A percentile compares a stretch with the other conserved stretches of the same genome.
phyloP scores from a whole-genome alignment of 768 basidiomycete genomes.

The Boletus sp. region DNA sequence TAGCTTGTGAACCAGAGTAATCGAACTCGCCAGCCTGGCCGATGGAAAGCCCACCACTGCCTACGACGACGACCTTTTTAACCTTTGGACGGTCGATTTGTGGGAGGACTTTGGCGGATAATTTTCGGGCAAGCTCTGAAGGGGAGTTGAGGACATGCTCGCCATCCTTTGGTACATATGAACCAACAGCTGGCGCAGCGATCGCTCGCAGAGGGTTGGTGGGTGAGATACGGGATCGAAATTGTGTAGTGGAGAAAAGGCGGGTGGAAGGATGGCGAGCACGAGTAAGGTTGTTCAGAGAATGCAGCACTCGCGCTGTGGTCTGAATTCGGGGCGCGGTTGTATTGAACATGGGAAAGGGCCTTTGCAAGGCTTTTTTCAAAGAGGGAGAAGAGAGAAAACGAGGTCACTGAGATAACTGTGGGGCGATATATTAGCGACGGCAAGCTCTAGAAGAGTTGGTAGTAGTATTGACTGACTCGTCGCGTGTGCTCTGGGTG shows the following conservation, averaged over 20 bases:
- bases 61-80: slow-evolving; percentile 93
- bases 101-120: slow-evolving; percentile 93
- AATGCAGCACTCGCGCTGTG: slow-evolving; percentile 12
- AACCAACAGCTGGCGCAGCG: slow-evolving; percentile 74
- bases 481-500: slow-evolving; percentile 35
- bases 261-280: slow-evolving; percentile 34
- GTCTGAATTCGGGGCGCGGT: slow-evolving; percentile 10
- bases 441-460: background rate
- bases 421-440: slow-evolving; percentile 1
- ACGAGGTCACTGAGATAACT: slow-evolving; percentile 34
- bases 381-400: slow-evolving; percentile 25
- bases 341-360: slow-evolving; percentile 10
- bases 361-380: background rate
- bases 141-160: slow-evolving; percentile 89
- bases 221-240: slow-evolving; percentile 39
- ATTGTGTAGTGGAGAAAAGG: slow-evolving; percentile 49
- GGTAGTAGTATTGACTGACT: slow-evolving; percentile 19
- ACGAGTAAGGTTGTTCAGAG: slow-evolving; percentile 16
- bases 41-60: slow-evolving; percentile 93
- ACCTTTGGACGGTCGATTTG: slow-evolving; percentile 90
- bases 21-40: slow-evolving; percentile 99
- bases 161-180: slow-evolving; percentile 57
- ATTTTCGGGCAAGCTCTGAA: slow-evolving; percentile 88
- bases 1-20: slow-evolving; percentile 97
- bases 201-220: slow-evolving; percentile 60